Percentiles rank a stretch among this genome's conserved stretches.
Conservation (phyloP, 345 rosid species). For the Salix caprea region DNA sequence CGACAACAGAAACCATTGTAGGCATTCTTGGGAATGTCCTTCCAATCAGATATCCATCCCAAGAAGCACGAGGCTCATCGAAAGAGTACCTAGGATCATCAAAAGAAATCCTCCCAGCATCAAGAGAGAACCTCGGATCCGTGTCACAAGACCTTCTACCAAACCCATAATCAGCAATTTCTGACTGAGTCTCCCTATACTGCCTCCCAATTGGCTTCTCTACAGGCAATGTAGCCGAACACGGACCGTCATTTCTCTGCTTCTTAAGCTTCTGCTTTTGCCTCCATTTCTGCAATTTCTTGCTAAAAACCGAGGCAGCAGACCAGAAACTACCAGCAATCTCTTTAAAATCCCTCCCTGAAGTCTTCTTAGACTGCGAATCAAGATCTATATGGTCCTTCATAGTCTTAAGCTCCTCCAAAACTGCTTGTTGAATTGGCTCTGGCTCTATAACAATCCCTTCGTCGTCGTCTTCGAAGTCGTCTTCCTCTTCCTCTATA, state of each 20-base stretch:
- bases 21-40: constrained; percentile 74
- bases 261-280: constrained; percentile 92
- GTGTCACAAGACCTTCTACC: constrained; percentile 98
- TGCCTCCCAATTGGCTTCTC: constrained; percentile 93
- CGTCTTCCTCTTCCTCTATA: constrained; percentile 37
- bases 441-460: constrained; percentile 20
- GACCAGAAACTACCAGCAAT: constrained; percentile 93
- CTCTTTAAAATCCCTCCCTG: constrained; percentile 67
- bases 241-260: constrained; percentile 43
- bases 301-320: constrained; percentile 95
- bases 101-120: constrained; percentile 68
- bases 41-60: constrained; percentile 87
- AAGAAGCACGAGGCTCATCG: constrained; percentile 96
- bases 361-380: constrained; percentile 64
- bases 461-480: constrained; percentile 28
- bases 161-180: constrained; percentile 90
- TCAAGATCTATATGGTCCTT: constrained; percentile 94
- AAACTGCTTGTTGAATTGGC: constrained; percentile 4
- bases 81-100: constrained; percentile 86
- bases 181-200: constrained; percentile 91
- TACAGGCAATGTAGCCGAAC: constrained; percentile 87
- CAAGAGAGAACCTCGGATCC: constrained; percentile 92
- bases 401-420: constrained; percentile 69
- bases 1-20: constrained; percentile 83
- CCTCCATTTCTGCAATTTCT: constrained; percentile 95